These are phyloP conservation scores for Termitomyces sp. DNA, from an alignment of 768 basidiomycete genomes.

Conservation along the genomic window DNA sequence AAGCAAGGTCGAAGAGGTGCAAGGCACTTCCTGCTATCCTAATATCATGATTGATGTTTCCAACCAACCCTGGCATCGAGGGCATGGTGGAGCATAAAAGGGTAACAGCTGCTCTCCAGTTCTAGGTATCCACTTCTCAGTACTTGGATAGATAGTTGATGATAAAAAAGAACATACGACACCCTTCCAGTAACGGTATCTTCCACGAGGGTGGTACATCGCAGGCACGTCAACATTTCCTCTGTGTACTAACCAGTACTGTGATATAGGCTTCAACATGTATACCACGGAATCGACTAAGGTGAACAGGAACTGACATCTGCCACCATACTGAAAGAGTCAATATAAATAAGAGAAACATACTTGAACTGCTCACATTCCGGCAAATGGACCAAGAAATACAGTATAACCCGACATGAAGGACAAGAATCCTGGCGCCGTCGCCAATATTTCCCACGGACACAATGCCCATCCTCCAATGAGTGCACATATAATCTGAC, in stretches of 20 bases:
- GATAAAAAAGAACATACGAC: constrained; percentile 40
- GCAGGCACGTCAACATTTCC: constrained; percentile 75
- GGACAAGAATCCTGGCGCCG: constrained; percentile 60
- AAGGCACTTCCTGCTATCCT: constrained; percentile 46
- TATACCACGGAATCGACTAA: constrained; percentile 58
- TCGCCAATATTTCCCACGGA: constrained; percentile 80
- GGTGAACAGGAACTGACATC: constrained; percentile 67
- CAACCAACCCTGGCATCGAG: constrained; percentile 71
- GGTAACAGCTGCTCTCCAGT: constrained; percentile 75
- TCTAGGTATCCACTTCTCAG: constrained; percentile 32
- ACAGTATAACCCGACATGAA: constrained; percentile 86
- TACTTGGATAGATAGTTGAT: background rate
- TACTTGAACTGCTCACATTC: constrained; percentile 25
- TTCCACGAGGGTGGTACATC: constrained; percentile 75
- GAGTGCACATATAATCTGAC: constrained; percentile 73
- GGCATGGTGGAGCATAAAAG: constrained; percentile 65
- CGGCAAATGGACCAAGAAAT: constrained; percentile 82
- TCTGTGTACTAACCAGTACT: constrained; percentile 78
- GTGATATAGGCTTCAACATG: constrained; percentile 62
- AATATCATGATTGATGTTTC: constrained; percentile 64
- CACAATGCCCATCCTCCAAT: constrained; percentile 80
- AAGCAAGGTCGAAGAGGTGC: constrained; percentile 65
- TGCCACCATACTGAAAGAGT: constrained; percentile 51
- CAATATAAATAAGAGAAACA: constrained; percentile 35
- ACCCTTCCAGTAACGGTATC: constrained; percentile 75